Evolutionary conservation across 805 yeast species (phyloP).

Genomic region (Cyberlindnera euphorbiae): DNA sequence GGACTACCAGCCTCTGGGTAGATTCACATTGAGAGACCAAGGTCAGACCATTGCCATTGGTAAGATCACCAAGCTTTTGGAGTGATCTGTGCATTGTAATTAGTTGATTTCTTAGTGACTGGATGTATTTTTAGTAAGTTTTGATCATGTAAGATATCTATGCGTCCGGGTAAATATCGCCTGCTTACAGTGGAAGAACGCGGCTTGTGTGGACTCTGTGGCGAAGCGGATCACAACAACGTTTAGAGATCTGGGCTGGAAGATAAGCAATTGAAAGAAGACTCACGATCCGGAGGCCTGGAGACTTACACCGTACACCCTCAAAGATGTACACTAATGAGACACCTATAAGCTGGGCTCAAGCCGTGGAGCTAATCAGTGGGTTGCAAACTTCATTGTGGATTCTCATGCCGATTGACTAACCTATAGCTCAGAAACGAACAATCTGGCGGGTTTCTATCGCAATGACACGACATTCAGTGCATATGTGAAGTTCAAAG

Average conservation of each 20-base stretch:
- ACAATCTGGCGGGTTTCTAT: constrained; percentile 25
- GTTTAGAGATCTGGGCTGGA: too few relatives aligned
- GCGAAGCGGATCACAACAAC: too few relatives aligned
- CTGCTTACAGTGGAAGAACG: too few relatives aligned
- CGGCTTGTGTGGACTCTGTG: too few relatives aligned
- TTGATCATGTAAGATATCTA: too few relatives aligned
- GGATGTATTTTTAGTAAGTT: background rate
- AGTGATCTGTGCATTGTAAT: constrained; percentile 19
- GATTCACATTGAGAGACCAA: constrained; percentile 98
- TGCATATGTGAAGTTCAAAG: constrained; percentile 43
- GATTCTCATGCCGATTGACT: too few relatives aligned
- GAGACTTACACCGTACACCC: too few relatives aligned
- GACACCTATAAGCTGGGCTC: constrained; percentile 15
- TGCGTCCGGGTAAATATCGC: too few relatives aligned
- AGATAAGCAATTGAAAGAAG: too few relatives aligned
- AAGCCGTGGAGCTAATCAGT: constrained; percentile 11
- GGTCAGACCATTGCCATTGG: constrained; percentile 98
- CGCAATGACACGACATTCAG: constrained; percentile 42
- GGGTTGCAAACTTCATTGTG: constrained; percentile 2
- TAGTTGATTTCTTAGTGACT: background rate
- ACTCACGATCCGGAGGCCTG: too few relatives aligned
- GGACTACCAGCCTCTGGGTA: constrained; percentile 93
- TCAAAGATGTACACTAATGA: constrained; percentile 11
- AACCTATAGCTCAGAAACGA: constrained; percentile 6
- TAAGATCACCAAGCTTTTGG: constrained; percentile 85